Base-by-base conservation (phyloP, 352 stramenopile species). In the Thalassiosira delicatula region DNA sequence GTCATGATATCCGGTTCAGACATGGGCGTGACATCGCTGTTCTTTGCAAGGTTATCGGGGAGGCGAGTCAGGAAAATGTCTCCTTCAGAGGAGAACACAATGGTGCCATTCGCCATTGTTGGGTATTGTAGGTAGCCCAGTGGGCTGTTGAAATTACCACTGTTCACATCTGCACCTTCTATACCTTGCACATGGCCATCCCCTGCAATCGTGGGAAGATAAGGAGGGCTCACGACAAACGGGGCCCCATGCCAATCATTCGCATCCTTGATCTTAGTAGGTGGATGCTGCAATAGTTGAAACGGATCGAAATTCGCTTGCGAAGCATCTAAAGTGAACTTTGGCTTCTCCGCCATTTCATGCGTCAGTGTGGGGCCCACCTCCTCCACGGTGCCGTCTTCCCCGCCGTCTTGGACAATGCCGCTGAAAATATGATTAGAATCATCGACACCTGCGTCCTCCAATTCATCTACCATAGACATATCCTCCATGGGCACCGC, bases 61-160 rank as follows among this genome's bases (percentile, higher is more conserved):
- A 89, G 27, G 25, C 71, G 70, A 32, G 84, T 92, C 8, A 91
- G 51, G 63, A 90, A 92, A 3, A 88, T 70, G 72, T 92, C 84
- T n/a, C 89, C 89, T 76, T 93, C 87, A 1, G 62, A 80, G 8
- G 81, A 84, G 85, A 92, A 93, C 29, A 93, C 85, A 4, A 93
- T 19, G 3, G 78, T 83, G 67, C 76, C 54, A 30, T 91, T 85
- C 51, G 86, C 72, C 17, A 92, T 74, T 65, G 82, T 72, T 12
- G 89, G 89, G 63, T 87, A 57, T 53, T 69, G 73, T 27, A 92
- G 60, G 60, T 89, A 93, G 37, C 86, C 88, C 17, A 78, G 32
- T 33, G 65, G 56, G 51, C 35, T 40, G 19, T 44, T 29, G 1
- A 11, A 33, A 30, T 17, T 35, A 19, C 23, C 23, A 44, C 1